Evolutionary conservation across 1,284 basidiomycete species (phyloP), one percentile per base, ranked within the genome.

Genomic region (Ceratobasidium sp.): DNA sequence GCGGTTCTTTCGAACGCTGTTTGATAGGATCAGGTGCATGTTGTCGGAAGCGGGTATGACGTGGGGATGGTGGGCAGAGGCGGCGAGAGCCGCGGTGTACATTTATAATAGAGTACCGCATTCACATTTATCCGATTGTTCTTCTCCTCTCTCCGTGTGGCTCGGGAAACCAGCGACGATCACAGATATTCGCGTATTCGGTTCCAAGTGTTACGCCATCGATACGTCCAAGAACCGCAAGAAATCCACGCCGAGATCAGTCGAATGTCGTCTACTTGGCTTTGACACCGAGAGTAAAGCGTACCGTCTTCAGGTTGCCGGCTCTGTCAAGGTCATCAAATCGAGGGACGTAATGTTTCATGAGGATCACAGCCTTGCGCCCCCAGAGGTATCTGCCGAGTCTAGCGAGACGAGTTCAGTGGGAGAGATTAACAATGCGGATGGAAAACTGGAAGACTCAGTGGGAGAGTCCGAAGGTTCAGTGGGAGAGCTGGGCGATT

Each of bases 1-100:
- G 72, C 79, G 83, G 7, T 55, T 82, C 39, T 85, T 84, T 69
- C 76, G 82, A 1, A 82, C 82, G 3, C 53, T 84, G 23, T 77
- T 78, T 13, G 82, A 84, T 55, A 79, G 81, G 23, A 51, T 81
- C 28, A 40, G 76, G 0, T 42, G 77, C 1, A 70, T 81, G 39
- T 80, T 83, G 0, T 5, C 23, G 0, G 72, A 80, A 2, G 63
- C 81, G 0, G 64, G 78, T 4, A 64, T 83, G 0, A 78, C 80
- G 3, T 69, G 69, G 20, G 33, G n/a, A 0, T 81, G 77, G 33
- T 83, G 83, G 83, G 77, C 44, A 9, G 55, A 76, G 18, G 33
- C 33, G 18, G 44, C 75, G 4, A 53, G 53, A 3, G n/a, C 55
- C 44, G 71, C 71, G 3, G 63, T 51, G 13, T 53, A 78, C 26